phyloP scores from a whole-genome alignment of 1,284 basidiomycete species.

The Naganishia sp. region DNA sequence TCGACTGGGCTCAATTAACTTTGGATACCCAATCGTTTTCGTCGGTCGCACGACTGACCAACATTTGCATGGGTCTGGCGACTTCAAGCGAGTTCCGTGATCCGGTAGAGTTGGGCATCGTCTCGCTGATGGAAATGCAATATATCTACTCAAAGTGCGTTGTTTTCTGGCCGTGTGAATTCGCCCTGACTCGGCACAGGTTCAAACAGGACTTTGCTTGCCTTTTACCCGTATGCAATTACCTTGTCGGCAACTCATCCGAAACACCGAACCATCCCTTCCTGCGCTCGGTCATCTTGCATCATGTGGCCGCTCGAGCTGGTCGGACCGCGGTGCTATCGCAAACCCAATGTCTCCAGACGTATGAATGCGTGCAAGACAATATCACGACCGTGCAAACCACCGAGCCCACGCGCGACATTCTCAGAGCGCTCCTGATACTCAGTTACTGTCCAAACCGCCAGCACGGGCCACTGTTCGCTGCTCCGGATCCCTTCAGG shows the following conservation, averaged over 20 bases:
- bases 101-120: constrained; percentile 11
- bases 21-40: background rate
- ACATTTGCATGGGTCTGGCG: constrained; percentile 7
- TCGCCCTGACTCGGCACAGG: background rate
- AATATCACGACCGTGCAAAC: constrained; percentile 1
- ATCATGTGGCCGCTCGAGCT: constrained; percentile 13
- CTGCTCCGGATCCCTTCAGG: constrained; percentile 1
- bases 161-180: background rate
- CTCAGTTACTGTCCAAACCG: constrained; percentile 17
- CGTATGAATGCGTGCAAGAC: constrained; percentile 14
- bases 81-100: background rate
- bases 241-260: background rate
- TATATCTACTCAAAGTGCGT: constrained; percentile 12
- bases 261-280: constrained; percentile 5
- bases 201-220: constrained; percentile 12
- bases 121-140: constrained; percentile 19
- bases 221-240: constrained; percentile 1
- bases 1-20: constrained; percentile 10
- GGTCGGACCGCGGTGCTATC: background rate
- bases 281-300: background rate
- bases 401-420: constrained; percentile 13
- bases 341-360: constrained; percentile 5
- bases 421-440: constrained; percentile 11
- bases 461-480: background rate
- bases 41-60: constrained; percentile 5